These are phyloP conservation scores for Ananas comosus DNA, from an alignment of 176 grass and related monocot genomes.

Conservation along the genomic window DNA sequence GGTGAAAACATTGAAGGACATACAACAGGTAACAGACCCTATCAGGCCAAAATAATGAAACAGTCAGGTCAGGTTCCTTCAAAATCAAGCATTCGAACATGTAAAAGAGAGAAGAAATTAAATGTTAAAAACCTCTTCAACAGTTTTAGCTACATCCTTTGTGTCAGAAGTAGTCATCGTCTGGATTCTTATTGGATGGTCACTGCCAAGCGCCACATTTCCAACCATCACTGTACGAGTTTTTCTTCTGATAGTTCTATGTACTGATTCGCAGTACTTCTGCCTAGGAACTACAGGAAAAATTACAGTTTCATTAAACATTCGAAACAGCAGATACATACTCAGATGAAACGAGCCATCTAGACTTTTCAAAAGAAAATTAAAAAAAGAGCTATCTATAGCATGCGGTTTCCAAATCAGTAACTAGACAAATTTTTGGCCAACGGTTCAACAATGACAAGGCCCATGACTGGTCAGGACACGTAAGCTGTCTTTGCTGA, in stretches of 20 bases:
- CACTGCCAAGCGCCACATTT: constrained; percentile 85
- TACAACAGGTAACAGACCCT: no score
- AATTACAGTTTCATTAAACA: constrained; percentile 8
- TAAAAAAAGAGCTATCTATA: background rate
- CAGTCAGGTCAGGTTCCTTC: no score
- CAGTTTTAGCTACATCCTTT: constrained; percentile 83
- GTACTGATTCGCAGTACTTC: constrained; percentile 84
- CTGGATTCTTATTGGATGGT: constrained; percentile 92
- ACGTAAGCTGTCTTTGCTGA: no score
- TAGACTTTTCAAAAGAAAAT: no score
- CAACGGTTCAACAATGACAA: background rate
- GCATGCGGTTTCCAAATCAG: background rate
- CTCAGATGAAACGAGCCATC: no score
- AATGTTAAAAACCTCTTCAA: constrained; percentile 60
- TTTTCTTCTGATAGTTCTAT: constrained; percentile 81
- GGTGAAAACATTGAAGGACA: no score
- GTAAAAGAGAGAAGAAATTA: background rate
- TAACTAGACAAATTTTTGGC: background rate
- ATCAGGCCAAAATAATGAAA: no score
- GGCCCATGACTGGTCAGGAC: background rate
- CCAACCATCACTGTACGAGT: constrained; percentile 95
- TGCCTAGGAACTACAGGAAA: constrained; percentile 63
- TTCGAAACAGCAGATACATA: no score
- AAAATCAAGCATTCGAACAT: background rate
- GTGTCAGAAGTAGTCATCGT: constrained; percentile 98